Evolutionary conservation across 495 filamentous ascomycete genomes (phyloP).

Genomic region (Neurospora discreta): DNA sequence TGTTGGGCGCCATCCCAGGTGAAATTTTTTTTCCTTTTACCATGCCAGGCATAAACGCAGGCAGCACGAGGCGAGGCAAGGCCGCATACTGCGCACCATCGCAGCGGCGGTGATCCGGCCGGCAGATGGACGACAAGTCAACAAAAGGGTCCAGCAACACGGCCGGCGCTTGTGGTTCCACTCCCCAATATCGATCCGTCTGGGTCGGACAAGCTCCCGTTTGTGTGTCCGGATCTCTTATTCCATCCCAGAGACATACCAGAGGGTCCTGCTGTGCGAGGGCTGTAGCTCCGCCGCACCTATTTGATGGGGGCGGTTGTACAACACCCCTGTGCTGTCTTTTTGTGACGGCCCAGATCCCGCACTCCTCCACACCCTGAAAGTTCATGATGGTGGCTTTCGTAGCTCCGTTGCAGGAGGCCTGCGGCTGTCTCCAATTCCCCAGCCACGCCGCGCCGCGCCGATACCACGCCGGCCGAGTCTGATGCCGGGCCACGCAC

Average conservation of each 20-base stretch:
- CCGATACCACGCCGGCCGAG: not conserved
- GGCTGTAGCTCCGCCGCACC: not conserved
- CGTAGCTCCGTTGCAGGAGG: not conserved
- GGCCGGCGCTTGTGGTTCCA: not conserved
- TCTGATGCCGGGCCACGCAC: not conserved
- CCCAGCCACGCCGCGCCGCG: not conserved
- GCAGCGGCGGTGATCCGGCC: not conserved
- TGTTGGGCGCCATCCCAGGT: slow-evolving; percentile 2
- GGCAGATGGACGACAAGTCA: not conserved
- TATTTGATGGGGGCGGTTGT: not conserved
- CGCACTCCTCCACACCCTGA: not conserved
- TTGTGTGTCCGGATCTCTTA: not conserved
- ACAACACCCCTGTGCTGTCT: not conserved
- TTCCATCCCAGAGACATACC: not conserved
- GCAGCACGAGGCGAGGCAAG: not conserved
- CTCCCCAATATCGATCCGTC: not conserved
- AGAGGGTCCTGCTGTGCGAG: not conserved
- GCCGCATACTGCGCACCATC: not conserved
- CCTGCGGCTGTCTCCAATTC: not conserved
- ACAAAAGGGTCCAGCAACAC: not conserved
- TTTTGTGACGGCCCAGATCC: not conserved
- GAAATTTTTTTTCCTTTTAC: not conserved
- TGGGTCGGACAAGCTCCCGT: not conserved
- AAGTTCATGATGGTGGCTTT: not conserved
- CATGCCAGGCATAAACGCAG: not conserved